Evolutionary conservation across 1,139 yeast species (phyloP), one percentile per base, ranked within the genome.

Genomic region (Debaryomyces coudertii): DNA sequence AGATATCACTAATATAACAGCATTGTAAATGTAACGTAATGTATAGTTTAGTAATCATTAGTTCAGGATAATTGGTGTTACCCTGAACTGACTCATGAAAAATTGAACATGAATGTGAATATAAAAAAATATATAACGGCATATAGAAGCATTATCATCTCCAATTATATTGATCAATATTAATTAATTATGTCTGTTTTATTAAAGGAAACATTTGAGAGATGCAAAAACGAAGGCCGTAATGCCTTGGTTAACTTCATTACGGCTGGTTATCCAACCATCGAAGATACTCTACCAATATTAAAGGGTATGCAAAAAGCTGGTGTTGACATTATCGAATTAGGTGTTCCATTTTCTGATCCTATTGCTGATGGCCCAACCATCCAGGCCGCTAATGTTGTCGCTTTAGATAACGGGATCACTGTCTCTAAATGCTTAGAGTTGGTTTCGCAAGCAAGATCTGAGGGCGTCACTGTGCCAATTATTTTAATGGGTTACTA

Each of bases 351-450:
- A 36, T 93, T 93, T 66, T 86, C 97, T n/a, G 99, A 93, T 64
- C 99, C 99, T 36, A 90, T 93, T 61, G 99, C 98, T 36, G 99
- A 93, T 66, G 99, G 99, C 40, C 96, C 98, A 33, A 90, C 96
- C 12, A 93, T 93, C 58, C 99, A 93, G 69, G 82, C 75, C 31
- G 90, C 98, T 34, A 92, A 92, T 68, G 80, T 80, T 29, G 74
- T 70, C 18, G 95, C 99, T 9, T 77, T 93, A 54, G 77, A 80
- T 27, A 90, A 93, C 57, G 96, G 96, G 11, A 82, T 90, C 49
- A 85, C 90, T 25, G 84, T 90, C 49, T 63, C 74, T 7, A 76
- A 77, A 57, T 82, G 88, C 53, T 72, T 93, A 51, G 90, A 87
- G 12, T 65, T 89, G 48, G 89, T 93, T 27, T 67, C 71, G 47